phyloP scores from a whole-genome alignment of 73 alveolate genomes.

The Paramecium caudatum region DNA sequence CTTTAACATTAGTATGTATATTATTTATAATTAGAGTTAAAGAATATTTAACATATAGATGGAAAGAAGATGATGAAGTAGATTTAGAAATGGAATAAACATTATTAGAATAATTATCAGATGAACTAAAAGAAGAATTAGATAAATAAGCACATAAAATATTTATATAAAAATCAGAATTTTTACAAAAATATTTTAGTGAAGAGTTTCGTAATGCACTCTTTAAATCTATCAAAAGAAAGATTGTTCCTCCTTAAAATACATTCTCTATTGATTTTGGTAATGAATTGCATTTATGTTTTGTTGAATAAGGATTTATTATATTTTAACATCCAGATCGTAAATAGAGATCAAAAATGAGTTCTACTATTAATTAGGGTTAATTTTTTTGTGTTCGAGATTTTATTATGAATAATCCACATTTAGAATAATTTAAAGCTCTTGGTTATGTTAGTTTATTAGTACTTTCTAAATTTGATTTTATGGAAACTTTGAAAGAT shows the following conservation, averaged over 20 bases:
- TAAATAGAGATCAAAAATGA: conserved; percentile 27
- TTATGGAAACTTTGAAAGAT: conserved; percentile 29
- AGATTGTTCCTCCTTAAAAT: conserved; percentile 28
- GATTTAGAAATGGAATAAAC: conserved; percentile 52
- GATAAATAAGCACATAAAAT: conserved; percentile 53
- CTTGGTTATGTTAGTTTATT: conserved; percentile 57
- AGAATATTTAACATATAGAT: conserved; percentile 51
- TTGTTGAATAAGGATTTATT: conserved; percentile 25
- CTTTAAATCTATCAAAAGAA: conserved; percentile 45
- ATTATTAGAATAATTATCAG: conserved; percentile 28
- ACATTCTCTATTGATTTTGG: not conserved
- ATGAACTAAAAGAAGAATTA: conserved; percentile 49
- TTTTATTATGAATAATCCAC: not conserved
- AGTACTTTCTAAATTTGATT: conserved; percentile 30
- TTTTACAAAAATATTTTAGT: conserved; percentile 22
- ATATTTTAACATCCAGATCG: conserved; percentile 6
- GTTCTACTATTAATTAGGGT: conserved; percentile 35
- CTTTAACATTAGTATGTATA: conserved; percentile 3
- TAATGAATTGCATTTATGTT: conserved; percentile 3
- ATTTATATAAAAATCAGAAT: conserved; percentile 36
- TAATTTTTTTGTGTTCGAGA: conserved; percentile 47
- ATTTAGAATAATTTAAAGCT: not conserved
- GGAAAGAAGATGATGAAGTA: conserved; percentile 66
- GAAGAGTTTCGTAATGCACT: conserved; percentile 31
- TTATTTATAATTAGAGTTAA: conserved; percentile 16